phyloP scores from a whole-genome alignment of 768 basidiomycete genomes.

The Boletus sp. region DNA sequence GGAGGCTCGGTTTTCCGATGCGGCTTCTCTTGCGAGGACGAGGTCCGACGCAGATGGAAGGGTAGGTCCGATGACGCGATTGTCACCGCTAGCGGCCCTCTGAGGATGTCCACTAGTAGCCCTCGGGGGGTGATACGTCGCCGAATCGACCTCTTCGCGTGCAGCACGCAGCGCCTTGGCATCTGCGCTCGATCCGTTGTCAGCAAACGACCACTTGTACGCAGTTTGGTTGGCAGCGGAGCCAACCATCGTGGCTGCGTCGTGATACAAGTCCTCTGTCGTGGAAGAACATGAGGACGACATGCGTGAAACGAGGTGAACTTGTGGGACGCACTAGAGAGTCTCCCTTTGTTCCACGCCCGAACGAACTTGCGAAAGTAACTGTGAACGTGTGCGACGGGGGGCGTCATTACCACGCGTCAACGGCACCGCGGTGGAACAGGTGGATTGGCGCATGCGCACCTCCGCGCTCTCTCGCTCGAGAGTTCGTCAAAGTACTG shows the following conservation, averaged over 20 bases:
- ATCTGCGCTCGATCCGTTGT: slow-evolving; percentile 58
- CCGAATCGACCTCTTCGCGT: slow-evolving; percentile 54
- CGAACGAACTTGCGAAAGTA: slow-evolving; percentile 94
- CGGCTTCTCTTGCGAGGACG: neutral
- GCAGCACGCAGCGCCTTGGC: slow-evolving; percentile 55
- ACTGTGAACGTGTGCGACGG: slow-evolving; percentile 34
- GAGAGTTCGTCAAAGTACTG: slow-evolving; percentile 57
- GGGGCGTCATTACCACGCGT: slow-evolving; percentile 9
- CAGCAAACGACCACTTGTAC: slow-evolving; percentile 87
- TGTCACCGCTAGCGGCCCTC: neutral
- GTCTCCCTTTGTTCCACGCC: slow-evolving; percentile 80
- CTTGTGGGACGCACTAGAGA: slow-evolving; percentile 46
- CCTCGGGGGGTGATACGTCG: slow-evolving; percentile 34
- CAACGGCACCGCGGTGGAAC: slow-evolving; percentile 31
- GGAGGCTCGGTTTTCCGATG: neutral
- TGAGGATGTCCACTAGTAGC: neutral
- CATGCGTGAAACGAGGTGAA: no score
- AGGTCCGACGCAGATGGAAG: slow-evolving; percentile 40
- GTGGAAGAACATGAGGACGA: neutral
- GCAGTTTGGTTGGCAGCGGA: slow-evolving; percentile 68
- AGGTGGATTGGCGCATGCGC: neutral
- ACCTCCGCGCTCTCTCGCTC: neutral
- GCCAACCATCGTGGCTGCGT: slow-evolving; percentile 52
- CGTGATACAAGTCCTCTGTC: slow-evolving; percentile 56
- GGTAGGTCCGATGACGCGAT: slow-evolving; percentile 60